Evolutionary conservation across 2,329 filamentous ascomycete genomes (phyloP), one percentile per base, ranked within the genome.

Genomic region (Fusarium sp.): DNA sequence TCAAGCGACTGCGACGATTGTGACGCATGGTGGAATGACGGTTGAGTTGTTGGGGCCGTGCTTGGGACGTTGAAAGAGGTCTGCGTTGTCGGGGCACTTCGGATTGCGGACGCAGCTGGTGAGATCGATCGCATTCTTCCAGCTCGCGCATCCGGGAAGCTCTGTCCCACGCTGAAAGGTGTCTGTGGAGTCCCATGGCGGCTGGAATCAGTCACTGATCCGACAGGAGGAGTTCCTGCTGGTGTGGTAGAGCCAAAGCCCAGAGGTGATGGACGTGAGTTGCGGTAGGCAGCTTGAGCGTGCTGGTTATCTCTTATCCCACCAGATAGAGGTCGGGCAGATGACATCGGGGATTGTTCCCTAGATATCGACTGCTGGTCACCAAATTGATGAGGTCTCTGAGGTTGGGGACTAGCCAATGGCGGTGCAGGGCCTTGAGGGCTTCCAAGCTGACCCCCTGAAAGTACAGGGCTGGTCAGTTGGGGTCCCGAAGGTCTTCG

Each of bases 1-100:
- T 78, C 75, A 25, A 78, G 32, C 21, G 76, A 78, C 19, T 71
- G 74, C 23, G 69, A 71, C 25, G 76, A 71, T 28, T 50, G 56
- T 8, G 50, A 42, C 15, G 35, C 33, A 32, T 63, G 52, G 32
- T 76, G 75, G 33, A 67, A 65, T 16, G 66, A 69, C 9, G 43
- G 28, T 23, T 75, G 75, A 6, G 74, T 60, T 53, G 61, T 52
- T 19, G 66, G 72, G 46, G 61, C 64, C 13, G 72, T 68, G 28
- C 67, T 78, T 42, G 68, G 67, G 21, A 63, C 35, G 35, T 78
- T 73, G 32, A 67, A 65, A 10, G 67, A 70, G 6, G 52, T 50
- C 25, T 75, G 75, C 4, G 73, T 62, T 44, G 52, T 49, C 9
- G 68, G 75, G 32, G 60, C 68, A 46, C 67, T 65, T 25, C 67